Base-by-base conservation (phyloP, 164 flowering plant species). In the Sedum album region DNA sequence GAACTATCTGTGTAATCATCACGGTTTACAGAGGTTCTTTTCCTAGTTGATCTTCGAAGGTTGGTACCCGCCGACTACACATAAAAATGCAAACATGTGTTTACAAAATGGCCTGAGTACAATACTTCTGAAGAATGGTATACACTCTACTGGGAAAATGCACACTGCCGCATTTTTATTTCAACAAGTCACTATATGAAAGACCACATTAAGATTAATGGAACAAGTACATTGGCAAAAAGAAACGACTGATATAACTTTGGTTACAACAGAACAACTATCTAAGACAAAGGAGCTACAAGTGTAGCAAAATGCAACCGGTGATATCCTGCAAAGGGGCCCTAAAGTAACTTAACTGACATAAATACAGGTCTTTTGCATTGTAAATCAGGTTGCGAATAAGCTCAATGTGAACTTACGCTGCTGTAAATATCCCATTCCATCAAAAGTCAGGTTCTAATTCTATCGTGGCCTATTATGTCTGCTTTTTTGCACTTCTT, bases 31-130 rank as follows among this genome's bases (percentile, higher is more conserved):
- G 93, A 73, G 23, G 77, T 67, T 79, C 88, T 93, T 82, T 91
- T 87, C 71, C 99, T 81, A 36, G 95, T 87, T 70, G 99, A 94
- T 42, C 99, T 96, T 28, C 99, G 88, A 72, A 94, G 96, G 68
- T 84, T 85, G 76, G 85, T 66, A 25, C 77, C 75, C 62, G 72
- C 78, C 55, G 89, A 77, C 98, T 93, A 89, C 67, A 74, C 68
- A 69, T 14, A 68, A 68, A 60, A 70, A 60, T 23, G 39, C 6
- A 49, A 26, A 31, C 17, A 31, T 18, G n/a, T 55, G 36, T 57
- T 20, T 33, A 25, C 31, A 61, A 38, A n/a, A 76, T 33, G 25
- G 33, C 30, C 49, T 23, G 62, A 30, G 28, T 57, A 17, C 17
- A 28, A 30, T 28, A 26, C 30, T 2, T 51, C 21, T 51, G 6